phyloP scores from a whole-genome alignment of 768 basidiomycete genomes.

The Suillus subaureus region DNA sequence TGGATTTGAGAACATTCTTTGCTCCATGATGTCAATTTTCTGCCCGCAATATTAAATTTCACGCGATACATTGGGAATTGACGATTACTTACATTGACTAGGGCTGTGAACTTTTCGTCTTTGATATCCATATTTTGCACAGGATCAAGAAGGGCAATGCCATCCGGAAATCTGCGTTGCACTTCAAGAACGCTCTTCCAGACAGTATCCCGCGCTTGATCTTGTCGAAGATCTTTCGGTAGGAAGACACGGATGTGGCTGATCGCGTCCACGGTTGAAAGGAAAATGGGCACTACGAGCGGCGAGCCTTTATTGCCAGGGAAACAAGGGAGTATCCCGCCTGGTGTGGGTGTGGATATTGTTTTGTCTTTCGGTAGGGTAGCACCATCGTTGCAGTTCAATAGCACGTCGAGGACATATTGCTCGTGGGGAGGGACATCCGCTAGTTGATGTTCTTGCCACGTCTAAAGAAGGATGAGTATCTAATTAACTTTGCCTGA shows the following conservation, averaged over 20 bases:
- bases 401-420: slow-evolving; percentile 90
- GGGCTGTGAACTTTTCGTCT: slow-evolving; percentile 87
- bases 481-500: neutral
- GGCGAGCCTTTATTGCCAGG: slow-evolving; percentile 75
- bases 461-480: slow-evolving; percentile 44
- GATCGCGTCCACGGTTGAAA: slow-evolving; percentile 85
- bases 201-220: slow-evolving; percentile 73
- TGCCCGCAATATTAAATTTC: slow-evolving; percentile 29
- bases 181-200: slow-evolving; percentile 94
- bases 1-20: slow-evolving; percentile 77
- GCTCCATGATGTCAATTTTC: slow-evolving; percentile 93
- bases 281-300: slow-evolving; percentile 83
- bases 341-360: slow-evolving; percentile 57
- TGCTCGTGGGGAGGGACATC: slow-evolving; percentile 86
- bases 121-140: slow-evolving; percentile 95
- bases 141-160: slow-evolving; percentile 86
- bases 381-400: slow-evolving; percentile 73
- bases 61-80: neutral
- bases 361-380: slow-evolving; percentile 60
- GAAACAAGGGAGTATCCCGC: slow-evolving; percentile 76
- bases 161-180: slow-evolving; percentile 87
- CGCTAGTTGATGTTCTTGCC: slow-evolving; percentile 58
- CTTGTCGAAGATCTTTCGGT: slow-evolving; percentile 85
- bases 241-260: slow-evolving; percentile 85
- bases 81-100: slow-evolving; percentile 65